Conservation (phyloP, 2,329 filamentous ascomycete genomes). For the Periconia digitata region DNA sequence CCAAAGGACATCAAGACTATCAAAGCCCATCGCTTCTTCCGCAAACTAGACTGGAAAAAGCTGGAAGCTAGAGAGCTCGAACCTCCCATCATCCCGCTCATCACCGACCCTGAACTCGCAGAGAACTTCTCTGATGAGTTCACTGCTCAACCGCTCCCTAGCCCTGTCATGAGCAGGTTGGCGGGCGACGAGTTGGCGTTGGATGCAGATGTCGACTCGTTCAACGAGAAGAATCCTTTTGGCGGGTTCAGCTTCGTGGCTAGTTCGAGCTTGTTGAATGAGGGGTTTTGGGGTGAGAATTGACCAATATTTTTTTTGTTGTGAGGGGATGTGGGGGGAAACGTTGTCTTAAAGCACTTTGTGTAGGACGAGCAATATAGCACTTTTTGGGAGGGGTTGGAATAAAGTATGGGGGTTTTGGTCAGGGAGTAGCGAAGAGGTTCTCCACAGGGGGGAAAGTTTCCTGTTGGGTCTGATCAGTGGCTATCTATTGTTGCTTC, state of each 20-base stretch:
- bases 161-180: slow-evolving; percentile 58
- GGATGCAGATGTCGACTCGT: slow-evolving; percentile 15
- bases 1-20: slow-evolving; percentile 82
- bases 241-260: slow-evolving; percentile 58
- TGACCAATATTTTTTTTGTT: too few species aligned
- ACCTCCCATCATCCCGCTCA: slow-evolving; percentile 87
- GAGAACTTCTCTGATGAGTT: slow-evolving; percentile 98
- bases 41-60: slow-evolving; percentile 91
- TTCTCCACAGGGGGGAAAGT: too few species aligned
- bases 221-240: slow-evolving; percentile 49
- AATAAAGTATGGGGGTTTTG: too few species aligned
- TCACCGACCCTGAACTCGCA: slow-evolving; percentile 91
- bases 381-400: too few species aligned
- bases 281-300: slow-evolving; percentile 33
- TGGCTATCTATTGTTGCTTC: too few species aligned
- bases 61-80: slow-evolving; percentile 80
- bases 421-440: too few species aligned
- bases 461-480: too few species aligned
- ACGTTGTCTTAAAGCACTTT: too few species aligned
- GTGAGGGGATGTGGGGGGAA: too few species aligned
- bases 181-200: slow-evolving; percentile 21
- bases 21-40: slow-evolving; percentile 94
- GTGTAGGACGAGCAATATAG: too few species aligned
- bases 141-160: slow-evolving; percentile 74
- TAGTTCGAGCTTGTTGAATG: slow-evolving; percentile 52